Base-by-base conservation (phyloP, 306 rosid species). In the Heteromeles arbutifolia region DNA sequence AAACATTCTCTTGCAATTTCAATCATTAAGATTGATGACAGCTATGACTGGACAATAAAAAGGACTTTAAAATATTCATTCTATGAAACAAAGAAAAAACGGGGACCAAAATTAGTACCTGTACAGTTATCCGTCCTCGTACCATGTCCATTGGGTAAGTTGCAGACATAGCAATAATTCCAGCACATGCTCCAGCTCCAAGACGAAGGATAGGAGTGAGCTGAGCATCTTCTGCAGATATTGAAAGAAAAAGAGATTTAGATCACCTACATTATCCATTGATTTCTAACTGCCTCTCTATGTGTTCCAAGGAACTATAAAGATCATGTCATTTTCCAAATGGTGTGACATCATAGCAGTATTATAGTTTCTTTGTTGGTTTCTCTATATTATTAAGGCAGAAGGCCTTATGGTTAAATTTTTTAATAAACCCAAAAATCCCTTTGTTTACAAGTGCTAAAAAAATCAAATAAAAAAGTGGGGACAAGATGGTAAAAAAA, bases 141-240 rank as follows among this genome's bases (percentile, higher is more conserved):
- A 96, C 99, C 99, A 96, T 90, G 87, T 96, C 99, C 98, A 96
- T 90, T 24, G 99, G 99, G 85, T 96, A 96, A 45, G 99, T 96
- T 74, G 99, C 99, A 57, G 99, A 96, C 99, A 96, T 96, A 70
- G 98, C 99, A 86, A 96, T 90, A 57, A 96, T 96, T 78, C 99
- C 99, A 82, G 99, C 98, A 88, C 92, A 90, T 69, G 99, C 99
- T 76, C 99, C 99, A 78, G 98, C 99, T 78, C 99, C 99, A 82
- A 92, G 98, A 54, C 98, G 97, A 72, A 96, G 82, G 74, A 92
- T 63, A 81, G 99, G 98, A 81, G 92, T 89, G 76, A 96, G 92
- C 84, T 96, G 91, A 81, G 99, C 99, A 83, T 92, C 88, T 65
- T 90, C 97, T 96, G 91, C 90, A 86, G 68, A 72, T 73, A 76